Conservation (phyloP, 2,329 filamentous ascomycete genomes). For the Penicillium polonicum region DNA sequence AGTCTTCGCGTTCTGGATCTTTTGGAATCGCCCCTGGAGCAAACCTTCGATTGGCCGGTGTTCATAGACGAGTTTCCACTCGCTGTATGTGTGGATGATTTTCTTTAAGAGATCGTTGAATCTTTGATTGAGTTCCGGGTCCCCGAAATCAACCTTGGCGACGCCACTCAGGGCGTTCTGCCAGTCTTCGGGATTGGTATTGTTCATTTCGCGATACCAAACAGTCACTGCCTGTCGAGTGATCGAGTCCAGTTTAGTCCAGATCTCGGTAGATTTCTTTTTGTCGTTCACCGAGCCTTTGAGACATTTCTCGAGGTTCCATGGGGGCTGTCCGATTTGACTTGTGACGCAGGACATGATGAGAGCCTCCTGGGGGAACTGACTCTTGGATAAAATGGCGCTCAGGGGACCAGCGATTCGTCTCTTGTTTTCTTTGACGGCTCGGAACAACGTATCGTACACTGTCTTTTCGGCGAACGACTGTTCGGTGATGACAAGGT, state of each 20-base stretch:
- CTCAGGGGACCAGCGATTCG: conserved; percentile 40
- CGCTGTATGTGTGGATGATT: neutral
- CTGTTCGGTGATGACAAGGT: conserved; percentile 46
- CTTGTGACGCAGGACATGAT: conserved; percentile 48
- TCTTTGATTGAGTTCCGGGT: neutral
- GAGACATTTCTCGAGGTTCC: conserved; percentile 26
- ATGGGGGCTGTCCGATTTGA: conserved; percentile 26
- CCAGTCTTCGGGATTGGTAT: neutral
- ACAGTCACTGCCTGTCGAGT: neutral
- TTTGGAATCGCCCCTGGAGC: neutral
- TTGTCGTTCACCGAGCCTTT: neutral
- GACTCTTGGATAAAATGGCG: conserved; percentile 46
- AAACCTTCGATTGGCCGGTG: neutral
- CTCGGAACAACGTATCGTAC: conserved; percentile 57
- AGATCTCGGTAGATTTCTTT: neutral
- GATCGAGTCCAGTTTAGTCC: neutral
- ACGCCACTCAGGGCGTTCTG: neutral
- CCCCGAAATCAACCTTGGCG: neutral
- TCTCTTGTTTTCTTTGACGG: conserved; percentile 43
- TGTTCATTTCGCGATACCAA: neutral
- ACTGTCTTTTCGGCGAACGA: conserved; percentile 51
- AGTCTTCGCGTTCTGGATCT: neutral
- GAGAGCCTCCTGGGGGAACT: conserved; percentile 28
- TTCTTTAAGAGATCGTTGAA: neutral
- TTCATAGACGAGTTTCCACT: neutral